Evolutionary conservation across 257 asterid genomes (phyloP), one percentile per base, ranked within the genome.

Genomic region (Penstemon davidsonii): DNA sequence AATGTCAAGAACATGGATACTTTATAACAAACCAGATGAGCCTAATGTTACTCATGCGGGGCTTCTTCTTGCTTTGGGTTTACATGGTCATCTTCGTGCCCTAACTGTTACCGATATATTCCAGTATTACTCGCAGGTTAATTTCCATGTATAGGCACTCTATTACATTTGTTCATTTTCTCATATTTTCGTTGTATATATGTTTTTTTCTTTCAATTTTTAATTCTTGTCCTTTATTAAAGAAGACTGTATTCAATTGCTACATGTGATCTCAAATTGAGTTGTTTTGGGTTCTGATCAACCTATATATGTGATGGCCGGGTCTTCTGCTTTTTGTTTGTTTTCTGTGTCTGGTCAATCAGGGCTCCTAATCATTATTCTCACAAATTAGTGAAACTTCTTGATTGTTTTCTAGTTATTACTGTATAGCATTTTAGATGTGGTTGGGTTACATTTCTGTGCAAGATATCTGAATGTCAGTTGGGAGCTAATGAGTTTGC

Each of bases 21-120:
- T 84, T 47, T 93, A 93, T 73, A 93, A 93, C 85, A 93, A 87
- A 78, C 99, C 99, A 10, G 96, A 88, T 66, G 99, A 87, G 76
- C 99, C 99, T 43, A 86, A 82, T 81, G 96, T 84, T 77, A 80
- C 85, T 76, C 99, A 93, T 78, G 99, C 96, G 11, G 99, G 99
- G 43, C 95, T 93, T 71, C 96, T 93, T 60, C 90, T 93, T 71
- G 96, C 97, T 73, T 79, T 93, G 88, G 99, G 99, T 69, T 83
- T 93, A 79, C 96, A 90, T 78, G 97, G 99, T 60, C 96, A 93
- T 80, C 99, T 93, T 73, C 80, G 85, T 33, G 96, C 84, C 39
- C 80, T 93, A 59, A 80, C 83, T 73, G 83, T 87, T 74, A 72
- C 97, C 0, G 99, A 93, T 78, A 89, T 93, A 71, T 93, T 78